Conservation (phyloP, 768 basidiomycete genomes). For the Heimioporus sp. region DNA sequence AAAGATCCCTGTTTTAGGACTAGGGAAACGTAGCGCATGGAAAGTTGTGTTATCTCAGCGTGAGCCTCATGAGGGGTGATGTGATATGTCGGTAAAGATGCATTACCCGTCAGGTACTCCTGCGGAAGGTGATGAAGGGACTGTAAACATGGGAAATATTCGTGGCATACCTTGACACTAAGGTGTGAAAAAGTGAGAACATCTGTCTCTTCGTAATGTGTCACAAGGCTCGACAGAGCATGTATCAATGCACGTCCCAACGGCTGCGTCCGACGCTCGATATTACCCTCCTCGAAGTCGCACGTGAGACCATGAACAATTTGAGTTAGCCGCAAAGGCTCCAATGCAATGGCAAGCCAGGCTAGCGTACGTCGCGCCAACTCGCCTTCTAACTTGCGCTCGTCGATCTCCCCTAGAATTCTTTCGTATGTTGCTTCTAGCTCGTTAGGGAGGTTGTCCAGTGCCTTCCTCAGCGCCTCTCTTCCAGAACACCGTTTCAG, state of each 20-base stretch:
- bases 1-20: neutral
- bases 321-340: neutral
- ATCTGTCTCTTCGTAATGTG: neutral
- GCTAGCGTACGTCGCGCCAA: neutral
- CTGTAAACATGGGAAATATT: too few relatives aligned
- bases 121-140: neutral
- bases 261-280: neutral
- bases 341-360: neutral
- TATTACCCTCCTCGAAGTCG: too few relatives aligned
- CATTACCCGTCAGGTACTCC: too few relatives aligned
- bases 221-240: neutral
- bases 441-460: neutral
- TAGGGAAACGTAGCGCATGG: neutral
- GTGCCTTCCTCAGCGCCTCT: neutral
- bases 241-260: neutral
- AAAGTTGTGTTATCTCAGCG: neutral
- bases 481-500: neutral
- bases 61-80: neutral
- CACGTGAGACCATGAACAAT: neutral
- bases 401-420: neutral
- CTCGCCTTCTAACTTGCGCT: neutral
- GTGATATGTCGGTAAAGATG: neutral
- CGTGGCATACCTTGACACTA: neutral
- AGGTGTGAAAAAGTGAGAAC: neutral
- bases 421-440: constrained; percentile 4